Conservation (phyloP, 495 filamentous ascomycete species). For the Aspergillus coremiiformis region DNA sequence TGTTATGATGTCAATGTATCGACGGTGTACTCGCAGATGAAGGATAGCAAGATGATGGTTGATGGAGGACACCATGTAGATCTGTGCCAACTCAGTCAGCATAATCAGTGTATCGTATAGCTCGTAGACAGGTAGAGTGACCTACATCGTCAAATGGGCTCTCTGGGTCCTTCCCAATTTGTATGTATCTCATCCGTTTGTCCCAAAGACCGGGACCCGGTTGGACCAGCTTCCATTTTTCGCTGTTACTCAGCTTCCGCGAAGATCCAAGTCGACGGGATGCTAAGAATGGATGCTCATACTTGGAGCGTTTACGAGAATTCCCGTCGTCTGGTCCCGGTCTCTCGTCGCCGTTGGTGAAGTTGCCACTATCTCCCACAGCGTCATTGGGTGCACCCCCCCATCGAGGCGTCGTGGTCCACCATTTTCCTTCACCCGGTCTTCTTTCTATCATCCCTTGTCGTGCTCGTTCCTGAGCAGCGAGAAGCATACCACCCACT, state of each 20-base stretch:
- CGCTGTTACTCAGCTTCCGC: conserved; percentile 29
- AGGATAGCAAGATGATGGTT: conserved; percentile 78
- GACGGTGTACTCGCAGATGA: conserved; percentile 61
- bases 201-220: conserved; percentile 68
- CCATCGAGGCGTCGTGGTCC: conserved; percentile 66
- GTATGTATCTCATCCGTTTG: conserved; percentile 60
- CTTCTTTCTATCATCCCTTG: conserved; percentile 58
- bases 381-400: conserved; percentile 64
- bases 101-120: no score
- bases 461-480: conserved; percentile 75
- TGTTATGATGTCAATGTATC: conserved; percentile 52
- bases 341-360: conserved; percentile 19
- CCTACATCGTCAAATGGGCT: conserved; percentile 50
- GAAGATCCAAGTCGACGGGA: conserved; percentile 25
- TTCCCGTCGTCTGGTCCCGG: conserved; percentile 15
- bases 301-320: conserved; percentile 37
- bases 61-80: conserved; percentile 74
- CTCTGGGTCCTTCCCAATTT: conserved; percentile 55
- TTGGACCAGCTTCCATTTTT: conserved; percentile 48
- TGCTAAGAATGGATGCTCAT: conserved; percentile 30
- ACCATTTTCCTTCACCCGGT: conserved; percentile 75
- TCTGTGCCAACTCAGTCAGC: conserved; percentile 34
- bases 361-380: conserved; percentile 40
- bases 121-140: not conserved
- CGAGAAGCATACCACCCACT: conserved; percentile 61